These are phyloP conservation scores for Pavlovales sp. DNA, from an alignment of 208 protist genomes.

Conservation along the genomic window DNA sequence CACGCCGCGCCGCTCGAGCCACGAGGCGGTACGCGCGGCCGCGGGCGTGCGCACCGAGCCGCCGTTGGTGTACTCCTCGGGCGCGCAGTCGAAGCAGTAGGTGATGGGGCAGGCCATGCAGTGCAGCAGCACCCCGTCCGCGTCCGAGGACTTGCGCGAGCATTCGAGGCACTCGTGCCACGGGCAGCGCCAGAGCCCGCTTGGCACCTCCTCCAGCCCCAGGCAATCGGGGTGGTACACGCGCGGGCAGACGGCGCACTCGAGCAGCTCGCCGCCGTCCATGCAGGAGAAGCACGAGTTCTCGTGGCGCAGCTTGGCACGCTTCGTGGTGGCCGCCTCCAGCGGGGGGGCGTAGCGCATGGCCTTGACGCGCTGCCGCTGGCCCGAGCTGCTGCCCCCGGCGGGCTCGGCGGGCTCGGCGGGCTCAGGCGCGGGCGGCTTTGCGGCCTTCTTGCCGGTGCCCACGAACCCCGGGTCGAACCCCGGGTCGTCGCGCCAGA, in stretches of 20 bases:
- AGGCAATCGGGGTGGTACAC: constrained; percentile 46
- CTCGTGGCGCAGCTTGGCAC: neutral
- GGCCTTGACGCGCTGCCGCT: too few species aligned
- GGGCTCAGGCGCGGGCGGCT: too few species aligned
- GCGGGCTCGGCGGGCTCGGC: too few species aligned
- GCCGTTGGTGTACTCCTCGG: too few species aligned
- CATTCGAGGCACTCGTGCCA: constrained; percentile 31
- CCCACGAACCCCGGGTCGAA: too few species aligned
- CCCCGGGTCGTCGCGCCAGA: too few species aligned
- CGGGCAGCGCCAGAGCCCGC: constrained; percentile 21
- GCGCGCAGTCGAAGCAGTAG: constrained; percentile 46
- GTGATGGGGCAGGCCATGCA: constrained; percentile 35
- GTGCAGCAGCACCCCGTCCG: constrained; percentile 36
- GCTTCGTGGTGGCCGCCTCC: neutral
- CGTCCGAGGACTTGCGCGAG: neutral
- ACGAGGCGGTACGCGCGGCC: too few species aligned
- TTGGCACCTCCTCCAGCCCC: neutral
- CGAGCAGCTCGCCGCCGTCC: constrained; percentile 36
- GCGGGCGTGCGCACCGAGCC: too few species aligned
- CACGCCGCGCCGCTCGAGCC: too few species aligned
- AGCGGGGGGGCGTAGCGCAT: neutral
- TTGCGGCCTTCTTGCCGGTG: too few species aligned
- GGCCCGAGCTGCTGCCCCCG: too few species aligned
- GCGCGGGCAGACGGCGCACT: constrained; percentile 19
- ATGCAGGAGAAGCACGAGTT: constrained; percentile 21